Evolutionary conservation across 1,284 basidiomycete genomes (phyloP).

Genomic region (Abortiporus biennis): DNA sequence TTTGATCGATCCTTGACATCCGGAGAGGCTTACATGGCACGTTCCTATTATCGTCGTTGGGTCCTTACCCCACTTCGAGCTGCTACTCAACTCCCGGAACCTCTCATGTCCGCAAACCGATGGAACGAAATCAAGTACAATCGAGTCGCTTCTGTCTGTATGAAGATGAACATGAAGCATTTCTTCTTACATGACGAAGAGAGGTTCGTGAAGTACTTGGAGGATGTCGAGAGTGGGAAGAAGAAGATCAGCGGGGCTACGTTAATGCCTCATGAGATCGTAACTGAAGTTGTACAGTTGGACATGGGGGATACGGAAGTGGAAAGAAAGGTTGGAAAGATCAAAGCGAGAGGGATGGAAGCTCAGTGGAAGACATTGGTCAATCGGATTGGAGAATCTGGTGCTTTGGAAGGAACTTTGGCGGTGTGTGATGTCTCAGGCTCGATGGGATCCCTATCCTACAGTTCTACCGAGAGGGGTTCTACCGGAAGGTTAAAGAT

Average conservation of each 20-base stretch:
- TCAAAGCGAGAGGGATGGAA: slow-evolving; percentile 41
- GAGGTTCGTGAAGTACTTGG: slow-evolving; percentile 51
- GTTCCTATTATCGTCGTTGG: slow-evolving; percentile 48
- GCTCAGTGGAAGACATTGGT: slow-evolving; percentile 63
- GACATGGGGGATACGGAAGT: slow-evolving; percentile 14
- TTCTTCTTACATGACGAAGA: slow-evolving; percentile 54
- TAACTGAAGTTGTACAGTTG: no score
- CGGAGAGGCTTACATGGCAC: slow-evolving; percentile 33
- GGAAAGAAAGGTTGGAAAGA: slow-evolving; percentile 22
- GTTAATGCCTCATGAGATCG: slow-evolving; percentile 52
- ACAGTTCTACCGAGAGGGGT: no score
- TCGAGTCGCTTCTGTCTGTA: slow-evolving; percentile 53
- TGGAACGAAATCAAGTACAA: slow-evolving; percentile 52
- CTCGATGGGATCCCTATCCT: slow-evolving; percentile 72
- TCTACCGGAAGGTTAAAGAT: slow-evolving; percentile 1
- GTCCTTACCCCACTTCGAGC: slow-evolving; percentile 51
- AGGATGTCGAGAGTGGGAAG: slow-evolving; percentile 47
- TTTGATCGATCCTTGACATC: no score
- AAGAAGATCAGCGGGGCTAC: slow-evolving; percentile 54
- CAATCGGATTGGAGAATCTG: slow-evolving; percentile 42
- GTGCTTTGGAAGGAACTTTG: slow-evolving; percentile 52
- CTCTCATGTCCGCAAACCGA: slow-evolving; percentile 52
- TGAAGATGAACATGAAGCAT: slow-evolving; percentile 44
- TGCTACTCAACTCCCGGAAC: slow-evolving; percentile 43
- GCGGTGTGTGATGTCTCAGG: slow-evolving; percentile 72